phyloP scores from a whole-genome alignment of 2,329 filamentous ascomycete species.

The Fusarium kyushuense region DNA sequence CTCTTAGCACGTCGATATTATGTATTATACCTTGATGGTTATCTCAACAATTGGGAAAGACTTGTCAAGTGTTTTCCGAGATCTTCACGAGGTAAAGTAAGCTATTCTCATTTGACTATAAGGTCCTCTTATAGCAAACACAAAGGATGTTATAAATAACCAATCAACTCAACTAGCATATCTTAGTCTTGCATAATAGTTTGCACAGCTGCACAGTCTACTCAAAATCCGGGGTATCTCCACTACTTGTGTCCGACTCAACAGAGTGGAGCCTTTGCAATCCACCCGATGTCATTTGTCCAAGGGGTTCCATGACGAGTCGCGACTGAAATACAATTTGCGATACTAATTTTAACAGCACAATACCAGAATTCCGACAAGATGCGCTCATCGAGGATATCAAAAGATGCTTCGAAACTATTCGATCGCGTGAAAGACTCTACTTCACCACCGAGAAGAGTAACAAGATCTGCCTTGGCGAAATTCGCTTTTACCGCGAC shows the following conservation, averaged over 20 bases:
- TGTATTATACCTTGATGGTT: conserved; percentile 14
- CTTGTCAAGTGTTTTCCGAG: background rate
- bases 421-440: conserved; percentile 54
- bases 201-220: conserved; percentile 8
- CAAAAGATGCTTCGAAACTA: conserved; percentile 69
- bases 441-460: conserved; percentile 56
- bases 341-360: background rate
- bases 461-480: conserved; percentile 62
- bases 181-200: conserved; percentile 4
- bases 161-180: background rate
- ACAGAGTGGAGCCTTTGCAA: conserved; percentile 29
- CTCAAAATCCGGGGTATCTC: conserved; percentile 32
- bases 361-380: conserved; percentile 2
- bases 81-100: no score
- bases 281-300: conserved; percentile 17
- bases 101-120: background rate
- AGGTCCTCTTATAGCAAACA: no score
- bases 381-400: conserved; percentile 70
- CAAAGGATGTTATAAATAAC: background rate
- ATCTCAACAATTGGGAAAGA: background rate
- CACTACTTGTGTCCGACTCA: conserved; percentile 16
- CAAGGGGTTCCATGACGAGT: conserved; percentile 21
- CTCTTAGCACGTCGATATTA: background rate
- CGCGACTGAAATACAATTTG: conserved; percentile 16
- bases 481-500: conserved; percentile 58